phyloP scores from a whole-genome alignment of 2,329 filamentous ascomycete species.

The Paraphoma sp. region DNA sequence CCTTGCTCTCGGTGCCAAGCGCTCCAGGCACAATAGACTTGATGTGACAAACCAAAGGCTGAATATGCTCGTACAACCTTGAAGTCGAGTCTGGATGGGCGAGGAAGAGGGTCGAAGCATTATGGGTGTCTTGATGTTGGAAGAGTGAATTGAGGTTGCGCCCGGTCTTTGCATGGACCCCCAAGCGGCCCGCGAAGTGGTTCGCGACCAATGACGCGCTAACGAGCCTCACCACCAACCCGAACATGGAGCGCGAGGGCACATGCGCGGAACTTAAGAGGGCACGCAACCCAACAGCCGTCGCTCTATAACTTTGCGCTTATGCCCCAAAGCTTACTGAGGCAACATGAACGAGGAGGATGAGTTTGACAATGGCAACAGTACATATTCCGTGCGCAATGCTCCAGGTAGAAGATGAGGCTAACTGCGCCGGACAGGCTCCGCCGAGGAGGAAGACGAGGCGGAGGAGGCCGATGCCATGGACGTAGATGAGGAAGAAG shows the following conservation, averaged over 20 bases:
- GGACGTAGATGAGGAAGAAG: constrained; percentile 52
- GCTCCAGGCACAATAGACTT: too few species aligned
- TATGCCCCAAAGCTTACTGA: constrained; percentile 15
- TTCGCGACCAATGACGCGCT: not conserved
- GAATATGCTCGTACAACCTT: too few species aligned
- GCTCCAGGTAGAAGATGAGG: not conserved
- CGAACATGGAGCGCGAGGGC: not conserved
- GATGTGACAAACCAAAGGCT: too few species aligned
- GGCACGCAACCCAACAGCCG: too few species aligned
- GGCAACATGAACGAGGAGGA: constrained; percentile 54
- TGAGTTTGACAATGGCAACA: constrained; percentile 52
- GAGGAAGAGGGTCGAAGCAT: not conserved
- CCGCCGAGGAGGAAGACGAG: constrained; percentile 36
- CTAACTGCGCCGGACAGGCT: constrained; percentile 25
- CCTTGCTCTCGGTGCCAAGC: too few species aligned
- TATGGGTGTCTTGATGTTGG: too few species aligned
- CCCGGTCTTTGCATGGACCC: not conserved
- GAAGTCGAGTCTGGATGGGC: too few species aligned
- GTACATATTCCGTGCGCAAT: constrained; percentile 20
- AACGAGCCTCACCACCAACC: not conserved
- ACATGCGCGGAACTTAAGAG: not conserved
- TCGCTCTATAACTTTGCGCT: not conserved
- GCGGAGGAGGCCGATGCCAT: constrained; percentile 52
- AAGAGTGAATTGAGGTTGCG: too few species aligned
- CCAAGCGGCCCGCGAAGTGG: not conserved